Percentiles rank a stretch among this genome's conserved stretches.
Conservation (phyloP, 202 grass and related monocot species). For the Cymbopogon flexuosus region DNA sequence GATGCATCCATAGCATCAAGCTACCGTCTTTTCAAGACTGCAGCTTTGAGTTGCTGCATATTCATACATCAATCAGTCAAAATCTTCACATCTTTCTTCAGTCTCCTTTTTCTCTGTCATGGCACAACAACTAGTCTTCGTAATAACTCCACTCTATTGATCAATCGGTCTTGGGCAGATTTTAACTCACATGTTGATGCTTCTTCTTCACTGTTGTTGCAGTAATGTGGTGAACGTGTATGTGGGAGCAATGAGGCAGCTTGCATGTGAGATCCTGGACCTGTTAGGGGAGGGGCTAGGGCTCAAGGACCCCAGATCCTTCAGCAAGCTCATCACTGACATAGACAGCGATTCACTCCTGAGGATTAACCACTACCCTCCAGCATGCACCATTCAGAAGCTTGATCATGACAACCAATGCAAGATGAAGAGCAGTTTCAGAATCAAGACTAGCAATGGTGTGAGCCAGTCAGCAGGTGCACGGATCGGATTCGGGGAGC, state of each 20-base stretch:
- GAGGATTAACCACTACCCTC: slow-evolving; percentile 90
- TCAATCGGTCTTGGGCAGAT: slow-evolving; percentile 2
- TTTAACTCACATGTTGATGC: slow-evolving; percentile 31
- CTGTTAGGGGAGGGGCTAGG: slow-evolving; percentile 76
- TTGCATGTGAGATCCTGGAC: slow-evolving; percentile 85
- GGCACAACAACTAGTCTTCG: slow-evolving; percentile 17
- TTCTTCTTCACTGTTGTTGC: slow-evolving; percentile 30
- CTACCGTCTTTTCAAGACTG: slow-evolving; percentile 28
- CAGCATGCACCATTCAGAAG: slow-evolving; percentile 44
- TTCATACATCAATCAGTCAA: slow-evolving; percentile 46
- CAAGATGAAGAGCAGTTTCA: slow-evolving; percentile 38
- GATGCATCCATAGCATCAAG: slow-evolving; percentile 25
- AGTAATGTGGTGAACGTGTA: slow-evolving; percentile 90
- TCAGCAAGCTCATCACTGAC: slow-evolving; percentile 68
- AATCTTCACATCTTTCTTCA: slow-evolving; percentile 36
- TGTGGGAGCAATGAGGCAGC: slow-evolving; percentile 62
- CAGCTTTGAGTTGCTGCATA: slow-evolving; percentile 44
- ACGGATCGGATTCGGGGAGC: slow-evolving; percentile 87
- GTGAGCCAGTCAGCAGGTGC: slow-evolving; percentile 13
- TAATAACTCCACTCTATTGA: slow-evolving; percentile 33
- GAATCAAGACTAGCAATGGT: slow-evolving; percentile 34
- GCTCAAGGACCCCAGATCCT: slow-evolving; percentile 50
- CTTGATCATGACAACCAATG: slow-evolving; percentile 49
- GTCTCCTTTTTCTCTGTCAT: slow-evolving; percentile 31
- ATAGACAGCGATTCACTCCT: slow-evolving; percentile 75